These are phyloP conservation scores for Pseudogymnoascus sp. DNA, from an alignment of 2,329 filamentous ascomycete species.

Conservation along the genomic window DNA sequence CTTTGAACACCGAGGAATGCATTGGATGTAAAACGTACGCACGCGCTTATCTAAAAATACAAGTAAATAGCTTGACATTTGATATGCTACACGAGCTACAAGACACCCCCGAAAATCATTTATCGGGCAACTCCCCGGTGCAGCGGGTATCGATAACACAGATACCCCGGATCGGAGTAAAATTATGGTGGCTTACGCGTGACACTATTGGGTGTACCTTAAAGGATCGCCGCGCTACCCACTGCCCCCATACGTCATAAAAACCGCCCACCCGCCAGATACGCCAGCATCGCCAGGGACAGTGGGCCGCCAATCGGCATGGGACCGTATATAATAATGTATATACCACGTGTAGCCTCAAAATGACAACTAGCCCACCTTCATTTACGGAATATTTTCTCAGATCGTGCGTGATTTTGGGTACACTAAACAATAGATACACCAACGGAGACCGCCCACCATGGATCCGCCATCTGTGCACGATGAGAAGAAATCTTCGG, in stretches of 20 bases:
- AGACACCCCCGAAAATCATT: background rate
- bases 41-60: background rate
- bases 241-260: background rate
- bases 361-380: background rate
- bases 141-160: background rate
- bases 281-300: background rate
- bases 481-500: background rate
- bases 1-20: too few species aligned
- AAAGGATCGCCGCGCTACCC: background rate
- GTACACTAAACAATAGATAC: background rate
- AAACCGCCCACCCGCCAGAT: background rate
- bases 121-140: background rate
- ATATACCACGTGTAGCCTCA: background rate
- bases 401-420: background rate
- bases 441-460: background rate
- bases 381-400: background rate
- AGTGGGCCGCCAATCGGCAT: background rate
- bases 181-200: background rate
- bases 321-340: background rate
- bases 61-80: background rate
- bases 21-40: background rate
- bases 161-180: background rate
- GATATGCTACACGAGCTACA: background rate
- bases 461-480: background rate
- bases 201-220: background rate